Percentiles rank a stretch among this genome's conserved stretches.
Evolutionary conservation across 441 rosid species (phyloP).

Genomic region (Adansonia rubrostipa): DNA sequence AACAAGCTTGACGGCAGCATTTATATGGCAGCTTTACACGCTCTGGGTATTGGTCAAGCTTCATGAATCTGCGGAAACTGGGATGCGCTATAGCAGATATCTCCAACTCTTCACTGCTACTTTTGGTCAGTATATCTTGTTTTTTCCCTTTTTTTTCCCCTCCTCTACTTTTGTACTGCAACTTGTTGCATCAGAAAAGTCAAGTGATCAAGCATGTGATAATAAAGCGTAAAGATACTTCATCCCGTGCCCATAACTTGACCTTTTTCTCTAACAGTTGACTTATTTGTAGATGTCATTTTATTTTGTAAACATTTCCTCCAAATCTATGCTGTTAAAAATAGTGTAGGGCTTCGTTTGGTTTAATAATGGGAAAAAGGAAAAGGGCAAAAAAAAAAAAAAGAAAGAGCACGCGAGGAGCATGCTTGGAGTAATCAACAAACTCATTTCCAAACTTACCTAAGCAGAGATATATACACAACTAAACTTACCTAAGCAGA

Average conservation of each 20-base stretch:
- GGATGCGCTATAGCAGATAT: conserved; percentile 38
- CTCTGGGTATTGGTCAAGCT: conserved; percentile 34
- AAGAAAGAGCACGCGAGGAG: neutral
- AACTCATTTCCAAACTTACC: conserved; percentile 1
- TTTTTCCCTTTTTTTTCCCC: neutral
- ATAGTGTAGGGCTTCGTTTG: neutral
- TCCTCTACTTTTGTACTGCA: neutral
- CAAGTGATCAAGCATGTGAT: conserved; percentile 12
- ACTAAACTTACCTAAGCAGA: neutral
- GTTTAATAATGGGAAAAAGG: neutral
- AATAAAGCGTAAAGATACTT: neutral
- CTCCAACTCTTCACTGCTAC: conserved; percentile 38
- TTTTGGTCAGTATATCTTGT: conserved; percentile 27
- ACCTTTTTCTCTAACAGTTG: neutral
- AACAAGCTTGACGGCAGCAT: conserved; percentile 34
- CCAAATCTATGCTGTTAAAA: neutral
- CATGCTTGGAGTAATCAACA: neutral
- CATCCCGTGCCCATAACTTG: conserved; percentile 5
- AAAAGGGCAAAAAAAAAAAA: neutral
- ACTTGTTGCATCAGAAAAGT: neutral
- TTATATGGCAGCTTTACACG: conserved; percentile 42
- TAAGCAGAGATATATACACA: neutral
- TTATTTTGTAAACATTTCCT: neutral
- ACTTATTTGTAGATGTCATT: neutral
- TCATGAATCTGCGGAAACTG: conserved; percentile 33